phyloP scores from a whole-genome alignment of 2,329 filamentous ascomycete genomes.

The Aspergillus awamori region DNA sequence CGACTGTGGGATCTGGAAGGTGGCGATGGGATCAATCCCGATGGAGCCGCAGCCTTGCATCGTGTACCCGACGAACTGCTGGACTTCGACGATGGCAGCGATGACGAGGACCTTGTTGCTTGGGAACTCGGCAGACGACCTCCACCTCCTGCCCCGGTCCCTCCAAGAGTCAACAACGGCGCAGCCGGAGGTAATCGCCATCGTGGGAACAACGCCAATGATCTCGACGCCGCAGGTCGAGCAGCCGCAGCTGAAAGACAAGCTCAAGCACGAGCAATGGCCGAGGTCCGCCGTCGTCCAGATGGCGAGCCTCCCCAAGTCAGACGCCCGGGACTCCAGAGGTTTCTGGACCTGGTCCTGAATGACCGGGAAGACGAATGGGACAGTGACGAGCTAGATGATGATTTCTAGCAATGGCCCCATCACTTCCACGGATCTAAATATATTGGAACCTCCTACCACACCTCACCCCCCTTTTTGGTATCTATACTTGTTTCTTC shows the following conservation, averaged over 20 bases:
- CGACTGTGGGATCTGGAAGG: conserved; percentile 87
- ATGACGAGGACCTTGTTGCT: conserved; percentile 32
- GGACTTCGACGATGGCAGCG: conserved; percentile 38
- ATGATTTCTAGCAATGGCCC: conserved; percentile 31
- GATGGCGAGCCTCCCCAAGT: conserved; percentile 26
- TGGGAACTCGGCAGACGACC: conserved; percentile 35
- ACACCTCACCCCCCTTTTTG: neutral
- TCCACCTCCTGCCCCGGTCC: conserved; percentile 46
- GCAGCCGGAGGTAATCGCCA: conserved; percentile 33
- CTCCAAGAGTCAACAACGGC: conserved; percentile 37
- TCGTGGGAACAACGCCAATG: conserved; percentile 27
- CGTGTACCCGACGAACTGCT: conserved; percentile 45
- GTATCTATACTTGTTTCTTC: neutral
- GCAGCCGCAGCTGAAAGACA: conserved; percentile 43
- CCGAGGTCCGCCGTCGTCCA: conserved; percentile 37
- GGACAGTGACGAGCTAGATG: conserved; percentile 61
- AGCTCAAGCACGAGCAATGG: conserved; percentile 44
- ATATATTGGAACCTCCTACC: neutral
- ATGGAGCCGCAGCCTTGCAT: conserved; percentile 45
- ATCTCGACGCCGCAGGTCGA: conserved; percentile 37
- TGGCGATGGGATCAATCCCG: conserved; percentile 64
- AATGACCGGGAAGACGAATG: conserved; percentile 61
- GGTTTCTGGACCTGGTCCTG: conserved; percentile 56
- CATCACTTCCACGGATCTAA: neutral
- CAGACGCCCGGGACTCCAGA: conserved; percentile 46